Conservation (phyloP, 805 yeast genomes). For the Scheffersomyces stipitis region DNA sequence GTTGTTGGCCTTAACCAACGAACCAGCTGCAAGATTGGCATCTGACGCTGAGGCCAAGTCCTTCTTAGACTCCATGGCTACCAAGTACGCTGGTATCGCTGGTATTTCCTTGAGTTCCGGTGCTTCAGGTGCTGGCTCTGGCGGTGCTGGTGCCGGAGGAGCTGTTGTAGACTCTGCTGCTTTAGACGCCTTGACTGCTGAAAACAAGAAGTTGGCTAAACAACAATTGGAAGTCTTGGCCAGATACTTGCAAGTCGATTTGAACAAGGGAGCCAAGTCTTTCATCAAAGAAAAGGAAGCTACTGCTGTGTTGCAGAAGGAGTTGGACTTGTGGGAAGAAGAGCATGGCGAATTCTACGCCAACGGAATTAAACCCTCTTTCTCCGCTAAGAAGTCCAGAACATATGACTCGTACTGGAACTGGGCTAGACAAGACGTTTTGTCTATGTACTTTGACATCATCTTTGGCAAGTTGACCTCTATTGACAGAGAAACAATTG, state of each 20-base stretch:
- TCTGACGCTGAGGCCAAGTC: slow-evolving; percentile 88
- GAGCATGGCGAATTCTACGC: slow-evolving; percentile 90
- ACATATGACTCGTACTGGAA: slow-evolving; percentile 98
- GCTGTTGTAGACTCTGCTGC: slow-evolving; percentile 95
- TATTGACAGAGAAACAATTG: slow-evolving; percentile 93
- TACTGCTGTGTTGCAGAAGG: slow-evolving; percentile 76
- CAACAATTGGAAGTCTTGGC: slow-evolving; percentile 91
- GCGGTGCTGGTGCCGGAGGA: slow-evolving; percentile 66
- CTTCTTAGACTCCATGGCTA: slow-evolving; percentile 78
- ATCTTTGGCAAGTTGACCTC: slow-evolving; percentile 90
- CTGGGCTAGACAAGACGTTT: slow-evolving; percentile 98
- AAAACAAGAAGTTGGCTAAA: slow-evolving; percentile 65
- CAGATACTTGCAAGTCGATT: slow-evolving; percentile 88
- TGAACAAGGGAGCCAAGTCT: slow-evolving; percentile 87
- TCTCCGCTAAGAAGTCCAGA: slow-evolving; percentile 91
- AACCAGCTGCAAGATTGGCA: slow-evolving; percentile 87
- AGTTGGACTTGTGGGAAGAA: slow-evolving; percentile 86
- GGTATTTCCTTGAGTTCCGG: slow-evolving; percentile 77
- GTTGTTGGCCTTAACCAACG: slow-evolving; percentile 78
- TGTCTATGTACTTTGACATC: slow-evolving; percentile 91
- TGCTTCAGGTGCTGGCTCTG: slow-evolving; percentile 55
- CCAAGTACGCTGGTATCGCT: slow-evolving; percentile 79
- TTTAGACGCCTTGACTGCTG: slow-evolving; percentile 75
- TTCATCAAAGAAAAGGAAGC: slow-evolving; percentile 83
- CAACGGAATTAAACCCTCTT: slow-evolving; percentile 84